phyloP scores from a whole-genome alignment of 176 grass and related monocot genomes.

The Dendrocalamus sinicus region DNA sequence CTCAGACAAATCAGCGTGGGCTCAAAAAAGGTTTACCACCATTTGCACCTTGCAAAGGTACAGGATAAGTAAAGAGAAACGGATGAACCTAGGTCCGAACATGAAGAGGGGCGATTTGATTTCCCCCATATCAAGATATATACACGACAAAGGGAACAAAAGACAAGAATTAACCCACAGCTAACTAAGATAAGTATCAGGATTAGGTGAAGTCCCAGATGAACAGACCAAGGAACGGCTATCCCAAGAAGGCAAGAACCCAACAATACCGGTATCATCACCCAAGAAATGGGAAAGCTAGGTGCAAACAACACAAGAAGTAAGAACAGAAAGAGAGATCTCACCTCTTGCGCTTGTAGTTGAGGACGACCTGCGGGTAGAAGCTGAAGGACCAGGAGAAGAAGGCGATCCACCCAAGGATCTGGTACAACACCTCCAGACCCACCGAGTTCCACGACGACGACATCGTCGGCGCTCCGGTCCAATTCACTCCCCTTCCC shows the following conservation, averaged over 20 bases:
- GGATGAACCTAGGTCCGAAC: neutral
- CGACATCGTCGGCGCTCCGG: conserved; percentile 39
- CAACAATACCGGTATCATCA: neutral
- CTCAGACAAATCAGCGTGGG: neutral
- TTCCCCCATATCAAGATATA: neutral
- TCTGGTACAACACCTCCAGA: conserved; percentile 76
- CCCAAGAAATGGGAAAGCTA: neutral
- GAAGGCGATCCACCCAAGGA: conserved; percentile 96
- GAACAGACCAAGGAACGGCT: neutral
- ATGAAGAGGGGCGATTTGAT: neutral
- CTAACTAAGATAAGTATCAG: neutral
- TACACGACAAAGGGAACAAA: neutral
- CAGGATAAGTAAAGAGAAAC: neutral
- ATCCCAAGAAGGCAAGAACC: neutral
- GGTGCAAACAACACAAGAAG: no score
- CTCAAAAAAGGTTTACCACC: neutral
- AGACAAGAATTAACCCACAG: neutral
- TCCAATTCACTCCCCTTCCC: neutral
- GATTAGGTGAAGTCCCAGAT: neutral
- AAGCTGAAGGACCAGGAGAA: conserved; percentile 95
- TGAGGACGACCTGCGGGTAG: conserved; percentile 94
- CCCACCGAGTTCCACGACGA: conserved; percentile 82
- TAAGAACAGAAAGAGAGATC: neutral
- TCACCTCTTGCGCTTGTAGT: conserved; percentile 89
- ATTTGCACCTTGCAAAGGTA: neutral